A percentile compares a stretch with the other conserved stretches of the same genome.
Evolutionary conservation across 768 basidiomycete genomes (phyloP).

Genomic region (Dictyophora rubrovolvata): DNA sequence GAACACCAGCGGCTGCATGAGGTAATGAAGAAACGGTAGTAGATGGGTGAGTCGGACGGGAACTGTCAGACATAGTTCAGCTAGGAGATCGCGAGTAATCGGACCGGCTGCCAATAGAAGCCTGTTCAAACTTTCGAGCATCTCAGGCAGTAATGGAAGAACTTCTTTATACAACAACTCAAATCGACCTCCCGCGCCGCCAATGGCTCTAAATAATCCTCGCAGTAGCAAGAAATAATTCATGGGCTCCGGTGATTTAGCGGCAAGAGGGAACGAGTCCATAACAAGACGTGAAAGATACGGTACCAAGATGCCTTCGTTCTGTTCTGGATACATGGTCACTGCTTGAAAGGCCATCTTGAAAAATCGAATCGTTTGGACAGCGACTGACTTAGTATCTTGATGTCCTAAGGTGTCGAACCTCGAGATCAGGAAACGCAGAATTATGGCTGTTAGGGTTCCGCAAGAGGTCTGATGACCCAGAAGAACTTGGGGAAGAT

Average conservation of each 20-base stretch:
- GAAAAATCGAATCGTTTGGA: conserved; percentile 82
- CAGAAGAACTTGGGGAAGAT: conserved; percentile 78
- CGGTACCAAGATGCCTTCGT: conserved; percentile 88
- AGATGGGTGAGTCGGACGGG: conserved; percentile 92
- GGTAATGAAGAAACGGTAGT: conserved; percentile 85
- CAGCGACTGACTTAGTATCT: conserved; percentile 62
- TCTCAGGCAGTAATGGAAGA: conserved; percentile 88
- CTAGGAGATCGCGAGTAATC: conserved; percentile 85
- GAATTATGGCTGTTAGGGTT: conserved; percentile 78
- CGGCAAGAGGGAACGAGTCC: conserved; percentile 91
- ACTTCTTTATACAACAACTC: conserved; percentile 95
- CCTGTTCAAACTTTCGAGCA: conserved; percentile 89
- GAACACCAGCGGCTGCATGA: conserved; percentile 93
- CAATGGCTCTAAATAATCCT: conserved; percentile 86
- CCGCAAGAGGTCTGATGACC: conserved; percentile 66
- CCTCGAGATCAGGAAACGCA: conserved; percentile 74
- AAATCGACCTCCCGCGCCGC: conserved; percentile 85
- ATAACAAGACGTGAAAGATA: conserved; percentile 90
- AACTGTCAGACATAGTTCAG: conserved; percentile 94
- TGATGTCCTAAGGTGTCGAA: conserved; percentile 78
- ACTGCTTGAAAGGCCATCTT: conserved; percentile 94
- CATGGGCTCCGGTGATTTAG: conserved; percentile 80
- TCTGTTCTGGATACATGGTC: conserved; percentile 54
- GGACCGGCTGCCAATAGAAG: conserved; percentile 74
- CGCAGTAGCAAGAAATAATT: conserved; percentile 90